Evolutionary conservation across 1,284 basidiomycete genomes (phyloP).

Genomic region (Marasmius sp.): DNA sequence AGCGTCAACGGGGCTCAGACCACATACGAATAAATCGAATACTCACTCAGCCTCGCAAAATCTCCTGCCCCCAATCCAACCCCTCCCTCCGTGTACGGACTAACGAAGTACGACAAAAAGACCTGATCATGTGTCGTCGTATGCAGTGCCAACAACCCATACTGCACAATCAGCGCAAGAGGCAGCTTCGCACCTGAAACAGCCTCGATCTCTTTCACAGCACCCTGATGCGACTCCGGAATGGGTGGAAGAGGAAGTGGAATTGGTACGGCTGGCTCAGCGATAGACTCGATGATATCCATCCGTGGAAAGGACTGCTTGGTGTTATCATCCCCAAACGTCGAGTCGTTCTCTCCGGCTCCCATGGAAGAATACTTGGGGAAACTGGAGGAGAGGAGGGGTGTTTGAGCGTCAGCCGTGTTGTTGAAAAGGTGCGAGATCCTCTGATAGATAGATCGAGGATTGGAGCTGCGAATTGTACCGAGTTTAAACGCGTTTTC

Average conservation of each 20-base stretch:
- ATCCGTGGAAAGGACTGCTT: constrained; percentile 39
- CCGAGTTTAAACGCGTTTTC: neutral
- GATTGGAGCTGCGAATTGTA: neutral
- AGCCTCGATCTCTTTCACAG: constrained; percentile 49
- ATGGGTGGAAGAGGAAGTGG: constrained; percentile 39
- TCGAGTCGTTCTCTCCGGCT: too few species aligned
- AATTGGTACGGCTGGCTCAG: constrained; percentile 26
- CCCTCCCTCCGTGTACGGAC: constrained; percentile 73
- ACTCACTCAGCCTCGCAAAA: constrained; percentile 78
- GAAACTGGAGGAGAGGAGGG: neutral
- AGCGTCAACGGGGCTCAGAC: neutral
- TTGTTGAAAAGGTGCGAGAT: neutral
- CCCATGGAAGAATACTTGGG: too few species aligned
- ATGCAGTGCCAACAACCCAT: constrained; percentile 78
- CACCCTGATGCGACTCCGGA: constrained; percentile 35
- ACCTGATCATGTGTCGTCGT: constrained; percentile 85
- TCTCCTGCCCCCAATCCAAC: constrained; percentile 74
- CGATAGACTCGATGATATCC: constrained; percentile 28
- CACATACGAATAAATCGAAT: neutral
- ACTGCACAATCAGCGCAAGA: constrained; percentile 71
- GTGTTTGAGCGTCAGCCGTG: neutral
- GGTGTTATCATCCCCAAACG: too few species aligned
- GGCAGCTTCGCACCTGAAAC: constrained; percentile 64
- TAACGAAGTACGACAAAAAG: constrained; percentile 81
- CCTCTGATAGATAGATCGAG: neutral